These are phyloP conservation scores for Neocucurbitaria cava DNA, from an alignment of 2,329 filamentous ascomycete species.

Conservation along the genomic window DNA sequence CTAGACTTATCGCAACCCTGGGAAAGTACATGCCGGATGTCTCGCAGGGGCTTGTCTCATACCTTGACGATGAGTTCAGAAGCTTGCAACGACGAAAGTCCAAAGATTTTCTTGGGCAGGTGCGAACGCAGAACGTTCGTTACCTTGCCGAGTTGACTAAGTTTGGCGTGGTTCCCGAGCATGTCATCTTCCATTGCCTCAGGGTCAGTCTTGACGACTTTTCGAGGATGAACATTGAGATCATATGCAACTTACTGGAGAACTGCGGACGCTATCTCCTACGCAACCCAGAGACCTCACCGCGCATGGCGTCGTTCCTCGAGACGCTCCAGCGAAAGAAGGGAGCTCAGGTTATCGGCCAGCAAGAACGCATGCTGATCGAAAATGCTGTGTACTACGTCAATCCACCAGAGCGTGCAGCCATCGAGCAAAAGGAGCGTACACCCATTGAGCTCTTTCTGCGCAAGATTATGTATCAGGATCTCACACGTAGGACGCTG, in stretches of 20 bases:
- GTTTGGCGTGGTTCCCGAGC: conserved; percentile 96
- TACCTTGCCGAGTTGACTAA: conserved; percentile 97
- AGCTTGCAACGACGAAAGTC: conserved; percentile 96
- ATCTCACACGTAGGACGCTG: conserved; percentile 92
- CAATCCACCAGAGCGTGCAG: conserved; percentile 89
- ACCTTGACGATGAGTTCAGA: conserved; percentile 95
- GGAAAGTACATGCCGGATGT: conserved; percentile 94
- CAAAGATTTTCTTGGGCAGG: conserved; percentile 95
- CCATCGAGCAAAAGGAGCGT: conserved; percentile 95
- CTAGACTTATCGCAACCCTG: conserved; percentile 90
- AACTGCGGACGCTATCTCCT: conserved; percentile 95
- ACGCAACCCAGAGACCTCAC: conserved; percentile 89
- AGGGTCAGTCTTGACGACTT: conserved; percentile 98
- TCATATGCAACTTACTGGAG: conserved; percentile 93
- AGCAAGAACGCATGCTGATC: conserved; percentile 96
- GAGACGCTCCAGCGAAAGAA: conserved; percentile 97
- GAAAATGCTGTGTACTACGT: conserved; percentile 99
- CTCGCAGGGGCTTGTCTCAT: conserved; percentile 87
- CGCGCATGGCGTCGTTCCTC: conserved; percentile 90
- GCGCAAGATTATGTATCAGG: conserved; percentile 88
- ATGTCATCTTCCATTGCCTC: conserved; percentile 98
- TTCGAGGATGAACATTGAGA: conserved; percentile 98
- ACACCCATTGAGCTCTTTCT: conserved; percentile 93
- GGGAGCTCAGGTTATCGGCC: conserved; percentile 89
- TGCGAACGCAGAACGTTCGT: conserved; percentile 92